phyloP scores from a whole-genome alignment of 495 filamentous ascomycete genomes.

The Opeltia flavorubescens region DNA sequence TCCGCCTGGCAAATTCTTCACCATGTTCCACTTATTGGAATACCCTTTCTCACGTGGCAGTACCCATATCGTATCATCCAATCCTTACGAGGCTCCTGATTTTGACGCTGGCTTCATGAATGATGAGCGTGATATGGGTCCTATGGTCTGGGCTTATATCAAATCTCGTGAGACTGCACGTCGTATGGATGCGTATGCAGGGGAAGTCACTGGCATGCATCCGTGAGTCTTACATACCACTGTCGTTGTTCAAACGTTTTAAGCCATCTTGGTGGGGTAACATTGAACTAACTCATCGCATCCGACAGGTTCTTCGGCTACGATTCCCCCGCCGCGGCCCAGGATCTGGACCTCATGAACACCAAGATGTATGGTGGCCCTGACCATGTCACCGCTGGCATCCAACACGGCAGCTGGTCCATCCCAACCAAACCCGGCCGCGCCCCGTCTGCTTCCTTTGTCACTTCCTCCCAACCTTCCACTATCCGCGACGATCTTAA shows the following conservation, averaged over 20 bases:
- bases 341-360: conserved; percentile 59
- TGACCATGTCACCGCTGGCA: conserved; percentile 58
- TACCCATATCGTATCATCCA: conserved; percentile 55
- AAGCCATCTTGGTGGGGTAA: too few relatives aligned
- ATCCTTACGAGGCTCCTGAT: conserved; percentile 61
- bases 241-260: neutral
- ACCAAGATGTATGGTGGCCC: conserved; percentile 62
- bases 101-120: conserved; percentile 83
- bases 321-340: conserved; percentile 51
- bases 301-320: conserved; percentile 53
- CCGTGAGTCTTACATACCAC: conserved; percentile 19
- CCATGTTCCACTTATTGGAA: conserved; percentile 76
- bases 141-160: conserved; percentile 78
- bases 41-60: conserved; percentile 69
- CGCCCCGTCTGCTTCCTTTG: conserved; percentile 27
- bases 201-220: conserved; percentile 56
- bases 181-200: conserved; percentile 64
- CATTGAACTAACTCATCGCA: too few relatives aligned
- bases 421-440: conserved; percentile 34
- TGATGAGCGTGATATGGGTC: conserved; percentile 68
- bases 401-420: conserved; percentile 40
- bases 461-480: conserved; percentile 37
- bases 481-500: conserved; percentile 45
- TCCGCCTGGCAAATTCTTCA: conserved; percentile 71
- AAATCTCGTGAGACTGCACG: conserved; percentile 72